Evolutionary conservation across 2,329 filamentous ascomycete genomes (phyloP).

Genomic region (Diaporthe humulicola): DNA sequence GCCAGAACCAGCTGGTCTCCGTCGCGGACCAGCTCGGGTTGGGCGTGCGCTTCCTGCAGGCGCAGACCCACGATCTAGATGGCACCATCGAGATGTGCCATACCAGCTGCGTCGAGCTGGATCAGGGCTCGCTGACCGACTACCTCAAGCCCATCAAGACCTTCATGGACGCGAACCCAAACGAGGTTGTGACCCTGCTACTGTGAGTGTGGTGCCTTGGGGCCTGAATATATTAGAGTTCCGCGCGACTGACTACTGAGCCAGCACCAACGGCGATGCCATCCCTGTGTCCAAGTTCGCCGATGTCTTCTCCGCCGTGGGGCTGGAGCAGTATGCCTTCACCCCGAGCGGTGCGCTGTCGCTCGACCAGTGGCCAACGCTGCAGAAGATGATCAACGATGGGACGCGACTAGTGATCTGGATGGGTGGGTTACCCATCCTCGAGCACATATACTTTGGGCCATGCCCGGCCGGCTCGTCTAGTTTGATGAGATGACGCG

Average conservation of each 20-base stretch:
- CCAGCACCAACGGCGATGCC: constrained; percentile 68
- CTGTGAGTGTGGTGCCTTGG: constrained; percentile 48
- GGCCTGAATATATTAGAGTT: neutral
- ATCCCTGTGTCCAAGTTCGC: constrained; percentile 68
- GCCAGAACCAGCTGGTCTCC: constrained; percentile 72
- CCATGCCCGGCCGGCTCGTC: neutral
- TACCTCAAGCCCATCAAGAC: constrained; percentile 70
- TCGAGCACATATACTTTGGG: neutral
- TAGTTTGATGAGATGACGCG: constrained; percentile 1
- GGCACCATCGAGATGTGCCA: constrained; percentile 73
- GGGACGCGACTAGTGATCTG: constrained; percentile 78
- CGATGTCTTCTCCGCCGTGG: constrained; percentile 65
- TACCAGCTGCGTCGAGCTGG: constrained; percentile 70
- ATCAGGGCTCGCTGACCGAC: constrained; percentile 67
- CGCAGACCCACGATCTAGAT: constrained; percentile 70
- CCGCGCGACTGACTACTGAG: neutral
- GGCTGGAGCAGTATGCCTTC: constrained; percentile 70
- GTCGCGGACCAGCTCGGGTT: constrained; percentile 70
- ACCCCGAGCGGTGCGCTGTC: constrained; percentile 57
- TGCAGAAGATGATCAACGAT: constrained; percentile 73
- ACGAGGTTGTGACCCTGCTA: constrained; percentile 74
- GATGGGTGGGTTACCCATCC: constrained; percentile 68
- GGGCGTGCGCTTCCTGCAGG: constrained; percentile 75
- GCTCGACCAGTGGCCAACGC: constrained; percentile 76
- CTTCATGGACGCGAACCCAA: constrained; percentile 70